These are phyloP conservation scores for Aureobasidium sp. DNA, from an alignment of 2,329 filamentous ascomycete genomes.

Conservation along the genomic window DNA sequence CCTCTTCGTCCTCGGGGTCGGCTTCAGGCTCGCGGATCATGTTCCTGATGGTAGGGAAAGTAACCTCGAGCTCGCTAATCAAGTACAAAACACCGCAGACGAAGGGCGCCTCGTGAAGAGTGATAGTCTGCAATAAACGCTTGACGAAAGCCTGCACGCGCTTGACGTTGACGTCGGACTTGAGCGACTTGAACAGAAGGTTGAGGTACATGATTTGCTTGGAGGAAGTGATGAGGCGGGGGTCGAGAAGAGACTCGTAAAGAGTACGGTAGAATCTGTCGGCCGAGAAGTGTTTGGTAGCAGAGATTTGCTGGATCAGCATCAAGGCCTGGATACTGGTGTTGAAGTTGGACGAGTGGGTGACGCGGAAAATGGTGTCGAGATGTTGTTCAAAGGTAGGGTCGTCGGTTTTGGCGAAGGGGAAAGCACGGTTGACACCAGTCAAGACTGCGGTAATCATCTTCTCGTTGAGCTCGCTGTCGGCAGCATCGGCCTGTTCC, in stretches of 20 bases:
- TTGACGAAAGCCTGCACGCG: slow-evolving; percentile 95
- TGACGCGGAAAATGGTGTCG: slow-evolving; percentile 90
- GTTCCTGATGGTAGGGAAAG: slow-evolving; percentile 72
- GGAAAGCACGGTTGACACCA: slow-evolving; percentile 91
- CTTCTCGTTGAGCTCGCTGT: slow-evolving; percentile 74
- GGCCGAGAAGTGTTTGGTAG: slow-evolving; percentile 69
- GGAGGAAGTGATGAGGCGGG: slow-evolving; percentile 78
- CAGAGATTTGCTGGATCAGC: slow-evolving; percentile 86
- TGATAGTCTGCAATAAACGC: slow-evolving; percentile 78
- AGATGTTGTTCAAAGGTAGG: slow-evolving; percentile 79
- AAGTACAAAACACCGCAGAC: slow-evolving; percentile 90
- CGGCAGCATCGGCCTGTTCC: slow-evolving; percentile 32
- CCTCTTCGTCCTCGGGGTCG: slow-evolving; percentile 63
- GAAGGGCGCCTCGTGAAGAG: slow-evolving; percentile 86
- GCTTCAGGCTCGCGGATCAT: slow-evolving; percentile 77
- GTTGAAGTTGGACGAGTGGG: slow-evolving; percentile 98
- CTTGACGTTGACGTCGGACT: slow-evolving; percentile 81
- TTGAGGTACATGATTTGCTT: slow-evolving; percentile 96
- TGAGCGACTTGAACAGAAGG: slow-evolving; percentile 78
- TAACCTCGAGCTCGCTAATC: slow-evolving; percentile 68
- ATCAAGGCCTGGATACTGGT: slow-evolving; percentile 93
- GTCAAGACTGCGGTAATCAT: slow-evolving; percentile 85
- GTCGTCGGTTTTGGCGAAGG: slow-evolving; percentile 78
- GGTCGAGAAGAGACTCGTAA: slow-evolving; percentile 90
- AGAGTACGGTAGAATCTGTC: slow-evolving; percentile 93